Percentiles rank a stretch among this genome's conserved stretches.
These are phyloP conservation scores for Talaromyces wortmannii DNA, from an alignment of 495 filamentous ascomycete species.

Conservation along the genomic window DNA sequence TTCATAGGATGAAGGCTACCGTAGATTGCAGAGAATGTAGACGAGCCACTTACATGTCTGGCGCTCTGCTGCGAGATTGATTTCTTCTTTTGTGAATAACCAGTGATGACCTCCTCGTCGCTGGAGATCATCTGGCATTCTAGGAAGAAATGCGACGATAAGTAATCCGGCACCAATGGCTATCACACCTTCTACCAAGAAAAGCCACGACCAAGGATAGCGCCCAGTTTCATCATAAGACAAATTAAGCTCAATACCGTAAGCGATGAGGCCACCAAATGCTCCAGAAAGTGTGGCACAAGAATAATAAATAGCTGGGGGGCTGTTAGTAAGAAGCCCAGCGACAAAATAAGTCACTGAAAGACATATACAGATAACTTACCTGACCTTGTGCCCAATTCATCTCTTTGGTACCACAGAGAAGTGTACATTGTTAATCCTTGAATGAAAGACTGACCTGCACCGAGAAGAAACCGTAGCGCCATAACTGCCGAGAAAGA, in stretches of 20 bases:
- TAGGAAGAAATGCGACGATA: background rate
- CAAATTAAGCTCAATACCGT: constrained; percentile 15
- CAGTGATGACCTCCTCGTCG: background rate
- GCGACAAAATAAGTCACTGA: background rate
- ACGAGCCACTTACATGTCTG: background rate
- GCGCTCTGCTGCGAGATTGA: background rate
- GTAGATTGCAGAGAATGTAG: background rate
- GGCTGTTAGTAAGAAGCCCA: background rate
- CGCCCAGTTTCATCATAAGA: background rate
- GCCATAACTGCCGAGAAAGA: constrained; percentile 39
- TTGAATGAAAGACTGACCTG: constrained; percentile 35
- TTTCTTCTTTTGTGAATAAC: background rate
- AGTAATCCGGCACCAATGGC: background rate
- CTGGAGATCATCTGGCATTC: background rate
- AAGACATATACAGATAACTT: background rate
- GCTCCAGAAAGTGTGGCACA: constrained; percentile 42
- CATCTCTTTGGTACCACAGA: constrained; percentile 43
- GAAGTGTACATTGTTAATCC: constrained; percentile 40
- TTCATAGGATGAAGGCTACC: background rate
- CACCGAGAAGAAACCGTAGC: constrained; percentile 34
- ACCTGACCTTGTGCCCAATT: constrained; percentile 40
- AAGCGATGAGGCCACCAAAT: constrained; percentile 44
- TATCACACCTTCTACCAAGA: background rate
- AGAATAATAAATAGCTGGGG: constrained; percentile 35
- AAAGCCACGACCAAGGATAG: background rate